Percentiles rank a stretch among this genome's conserved stretches.
Conservation (phyloP, 768 basidiomycete species). For the Lactifluus hygrophoroides region DNA sequence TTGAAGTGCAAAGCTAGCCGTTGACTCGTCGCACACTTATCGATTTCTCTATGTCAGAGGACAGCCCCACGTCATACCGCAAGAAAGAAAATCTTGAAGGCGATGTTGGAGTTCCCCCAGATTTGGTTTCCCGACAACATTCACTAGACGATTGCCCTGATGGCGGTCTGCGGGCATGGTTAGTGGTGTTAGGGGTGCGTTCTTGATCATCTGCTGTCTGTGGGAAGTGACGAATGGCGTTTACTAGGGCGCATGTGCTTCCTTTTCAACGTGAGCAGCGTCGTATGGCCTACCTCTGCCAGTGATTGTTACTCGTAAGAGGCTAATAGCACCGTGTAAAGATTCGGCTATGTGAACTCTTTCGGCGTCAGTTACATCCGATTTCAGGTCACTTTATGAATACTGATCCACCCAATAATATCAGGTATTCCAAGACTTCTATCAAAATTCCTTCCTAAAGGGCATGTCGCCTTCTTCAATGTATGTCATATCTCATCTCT, state of each 20-base stretch:
- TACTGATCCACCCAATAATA: too few relatives aligned
- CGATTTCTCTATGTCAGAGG: neutral
- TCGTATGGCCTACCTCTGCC: neutral
- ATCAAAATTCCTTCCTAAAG: slow-evolving; percentile 44
- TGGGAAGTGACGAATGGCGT: neutral
- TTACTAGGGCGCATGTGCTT: slow-evolving; percentile 28
- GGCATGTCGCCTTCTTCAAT: slow-evolving; percentile 51
- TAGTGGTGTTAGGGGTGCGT: slow-evolving; percentile 34
- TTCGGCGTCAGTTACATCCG: slow-evolving; percentile 54
- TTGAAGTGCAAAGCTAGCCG: too few relatives aligned
- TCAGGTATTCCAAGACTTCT: slow-evolving; percentile 63
- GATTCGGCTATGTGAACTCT: slow-evolving; percentile 63
- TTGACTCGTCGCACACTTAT: neutral
- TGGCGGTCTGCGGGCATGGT: slow-evolving; percentile 38
- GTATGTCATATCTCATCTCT: slow-evolving; percentile 28
- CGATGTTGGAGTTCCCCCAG: neutral
- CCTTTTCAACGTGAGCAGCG: slow-evolving; percentile 34
- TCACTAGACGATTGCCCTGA: slow-evolving; percentile 30
- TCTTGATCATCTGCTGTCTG: neutral
- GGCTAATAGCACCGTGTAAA: slow-evolving; percentile 17
- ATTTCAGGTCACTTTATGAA: too few relatives aligned
- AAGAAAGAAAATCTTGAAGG: neutral
- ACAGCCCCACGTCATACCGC: neutral
- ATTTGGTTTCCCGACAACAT: neutral
- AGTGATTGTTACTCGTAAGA: neutral